Percentiles rank a stretch among this genome's conserved stretches.
Conservation (phyloP, 1,284 basidiomycete genomes). For the Tilletiaria anomala region DNA sequence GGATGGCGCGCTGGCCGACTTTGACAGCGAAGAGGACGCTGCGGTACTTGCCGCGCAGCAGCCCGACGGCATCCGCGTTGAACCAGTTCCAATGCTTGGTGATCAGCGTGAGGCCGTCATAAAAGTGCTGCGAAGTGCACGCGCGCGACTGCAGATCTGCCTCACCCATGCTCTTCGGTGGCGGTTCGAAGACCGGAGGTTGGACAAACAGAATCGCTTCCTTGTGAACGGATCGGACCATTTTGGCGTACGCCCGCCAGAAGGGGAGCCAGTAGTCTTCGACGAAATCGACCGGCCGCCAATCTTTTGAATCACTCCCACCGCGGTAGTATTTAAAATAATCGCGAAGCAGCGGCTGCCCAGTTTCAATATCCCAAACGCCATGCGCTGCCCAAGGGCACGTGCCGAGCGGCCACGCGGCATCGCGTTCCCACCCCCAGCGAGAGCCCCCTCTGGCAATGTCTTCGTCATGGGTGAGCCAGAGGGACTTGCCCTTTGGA, state of each 20-base stretch:
- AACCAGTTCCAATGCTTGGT: slow-evolving; percentile 61
- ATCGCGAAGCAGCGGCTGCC: slow-evolving; percentile 55
- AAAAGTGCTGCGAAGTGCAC: slow-evolving; percentile 76
- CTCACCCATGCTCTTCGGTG: slow-evolving; percentile 48
- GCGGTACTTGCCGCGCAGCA: slow-evolving; percentile 70
- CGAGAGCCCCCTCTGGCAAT: slow-evolving; percentile 10
- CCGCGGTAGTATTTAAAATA: slow-evolving; percentile 51
- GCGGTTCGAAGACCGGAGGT: slow-evolving; percentile 75
- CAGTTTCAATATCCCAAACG: slow-evolving; percentile 67
- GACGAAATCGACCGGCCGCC: slow-evolving; percentile 51
- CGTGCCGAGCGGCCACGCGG: slow-evolving; percentile 63
- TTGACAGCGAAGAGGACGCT: slow-evolving; percentile 44
- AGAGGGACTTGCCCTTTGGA: slow-evolving; percentile 52
- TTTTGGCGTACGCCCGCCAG: slow-evolving; percentile 52
- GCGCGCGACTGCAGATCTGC: slow-evolving; percentile 55
- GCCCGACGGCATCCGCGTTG: slow-evolving; percentile 56
- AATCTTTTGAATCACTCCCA: slow-evolving; percentile 33
- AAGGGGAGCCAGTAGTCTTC: slow-evolving; percentile 71
- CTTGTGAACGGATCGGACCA: slow-evolving; percentile 60
- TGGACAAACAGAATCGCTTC: slow-evolving; percentile 82
- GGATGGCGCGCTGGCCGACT: slow-evolving; percentile 67
- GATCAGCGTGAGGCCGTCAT: slow-evolving; percentile 64
- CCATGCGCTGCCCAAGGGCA: slow-evolving; percentile 84
- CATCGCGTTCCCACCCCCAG: slow-evolving; percentile 69
- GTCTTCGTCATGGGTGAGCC: slow-evolving; percentile 26